These are phyloP conservation scores for Phytophthora capsici DNA, from an alignment of 352 stramenopile species.

Conservation along the genomic window DNA sequence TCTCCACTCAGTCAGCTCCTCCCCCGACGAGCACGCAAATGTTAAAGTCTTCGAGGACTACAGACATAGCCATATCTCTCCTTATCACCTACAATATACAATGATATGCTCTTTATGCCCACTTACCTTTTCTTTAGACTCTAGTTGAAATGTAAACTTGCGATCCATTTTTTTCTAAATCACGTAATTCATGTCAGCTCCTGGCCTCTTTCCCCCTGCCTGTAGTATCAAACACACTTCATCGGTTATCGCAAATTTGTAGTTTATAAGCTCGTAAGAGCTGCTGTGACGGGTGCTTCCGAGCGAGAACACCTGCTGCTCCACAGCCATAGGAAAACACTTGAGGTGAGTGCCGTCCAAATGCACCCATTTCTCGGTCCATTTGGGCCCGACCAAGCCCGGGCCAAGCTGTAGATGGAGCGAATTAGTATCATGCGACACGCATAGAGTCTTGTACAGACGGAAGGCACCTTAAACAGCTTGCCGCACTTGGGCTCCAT, in stretches of 20 bases:
- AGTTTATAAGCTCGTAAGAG: conserved; percentile 54
- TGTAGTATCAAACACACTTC: conserved; percentile 35
- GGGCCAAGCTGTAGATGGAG: conserved; percentile 44
- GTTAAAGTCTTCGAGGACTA: conserved; percentile 54
- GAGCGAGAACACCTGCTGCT: conserved; percentile 65
- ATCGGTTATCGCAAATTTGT: conserved; percentile 49
- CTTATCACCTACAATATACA: background rate
- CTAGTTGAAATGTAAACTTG: conserved; percentile 71
- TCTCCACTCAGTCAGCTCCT: conserved; percentile 68
- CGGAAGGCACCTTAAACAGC: conserved; percentile 55
- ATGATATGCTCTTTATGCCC: background rate
- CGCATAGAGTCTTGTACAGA: background rate
- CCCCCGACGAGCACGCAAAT: conserved; percentile 68
- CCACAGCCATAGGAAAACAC: conserved; percentile 74
- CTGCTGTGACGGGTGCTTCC: conserved; percentile 55
- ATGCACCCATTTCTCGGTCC: conserved; percentile 85
- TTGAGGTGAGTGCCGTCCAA: conserved; percentile 74
- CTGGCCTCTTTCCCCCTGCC: background rate
- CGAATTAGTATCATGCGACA: background rate
- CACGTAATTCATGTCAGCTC: background rate
- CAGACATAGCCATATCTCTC: background rate
- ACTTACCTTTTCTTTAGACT: conserved; percentile 55
- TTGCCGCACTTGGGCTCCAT: conserved; percentile 74
- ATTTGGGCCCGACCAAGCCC: conserved; percentile 71
- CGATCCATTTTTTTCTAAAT: conserved; percentile 62